Conservation (phyloP, 2,329 filamentous ascomycete species). For the Cercospora canescens region DNA sequence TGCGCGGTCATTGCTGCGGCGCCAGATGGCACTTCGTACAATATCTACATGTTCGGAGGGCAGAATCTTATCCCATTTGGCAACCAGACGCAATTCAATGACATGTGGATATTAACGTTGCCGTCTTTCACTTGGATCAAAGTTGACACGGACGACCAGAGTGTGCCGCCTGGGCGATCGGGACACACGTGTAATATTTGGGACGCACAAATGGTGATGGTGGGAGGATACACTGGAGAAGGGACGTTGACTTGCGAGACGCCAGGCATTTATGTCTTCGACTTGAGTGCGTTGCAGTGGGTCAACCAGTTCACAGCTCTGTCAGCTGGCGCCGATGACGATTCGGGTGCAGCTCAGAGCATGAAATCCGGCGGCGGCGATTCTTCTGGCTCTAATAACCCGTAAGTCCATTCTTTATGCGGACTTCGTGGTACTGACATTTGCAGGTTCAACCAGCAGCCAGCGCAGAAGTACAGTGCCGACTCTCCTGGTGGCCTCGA, state of each 20-base stretch:
- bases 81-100: slow-evolving; percentile 62
- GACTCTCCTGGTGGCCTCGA: slow-evolving; percentile 58
- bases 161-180: slow-evolving; percentile 59
- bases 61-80: slow-evolving; percentile 68
- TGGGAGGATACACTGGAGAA: slow-evolving; percentile 69
- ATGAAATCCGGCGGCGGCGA: slow-evolving; percentile 11
- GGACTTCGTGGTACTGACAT: neutral
- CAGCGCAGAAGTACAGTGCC: slow-evolving; percentile 45
- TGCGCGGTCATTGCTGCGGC: slow-evolving; percentile 74
- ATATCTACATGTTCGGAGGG: slow-evolving; percentile 76
- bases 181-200: slow-evolving; percentile 78
- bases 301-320: slow-evolving; percentile 67
- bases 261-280: slow-evolving; percentile 74
- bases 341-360: slow-evolving; percentile 11
- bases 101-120: slow-evolving; percentile 78
- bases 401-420: slow-evolving; percentile 4
- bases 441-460: slow-evolving; percentile 52
- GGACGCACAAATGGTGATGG: slow-evolving; percentile 76
- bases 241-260: slow-evolving; percentile 61
- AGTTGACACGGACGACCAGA: slow-evolving; percentile 55
- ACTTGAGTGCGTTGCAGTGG: slow-evolving; percentile 70
- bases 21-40: slow-evolving; percentile 65
- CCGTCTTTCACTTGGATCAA: slow-evolving; percentile 80
- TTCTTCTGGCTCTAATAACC: slow-evolving; percentile 20
- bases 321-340: slow-evolving; percentile 47